These are phyloP conservation scores for Entomortierella chlamydospora DNA, from an alignment of 192 early-diverging fungal species.

Conservation along the genomic window DNA sequence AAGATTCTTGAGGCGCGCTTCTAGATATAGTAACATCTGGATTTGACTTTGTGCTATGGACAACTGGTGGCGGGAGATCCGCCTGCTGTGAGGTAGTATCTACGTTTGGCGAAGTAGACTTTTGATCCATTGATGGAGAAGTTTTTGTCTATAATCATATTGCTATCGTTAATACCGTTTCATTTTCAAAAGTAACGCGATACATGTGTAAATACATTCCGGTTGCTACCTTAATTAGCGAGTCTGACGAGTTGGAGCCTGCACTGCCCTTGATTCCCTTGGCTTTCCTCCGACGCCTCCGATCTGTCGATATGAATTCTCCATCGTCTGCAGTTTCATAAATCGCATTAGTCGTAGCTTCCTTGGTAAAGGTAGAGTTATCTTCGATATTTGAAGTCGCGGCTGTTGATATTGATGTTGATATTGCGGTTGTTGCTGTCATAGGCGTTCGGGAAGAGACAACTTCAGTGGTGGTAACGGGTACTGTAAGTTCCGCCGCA, in stretches of 20 bases:
- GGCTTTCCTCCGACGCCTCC: slow-evolving; percentile 34
- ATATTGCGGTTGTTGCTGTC: background rate
- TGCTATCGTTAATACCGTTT: too few species aligned
- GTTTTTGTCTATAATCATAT: background rate
- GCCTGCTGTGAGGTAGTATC: background rate
- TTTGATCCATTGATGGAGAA: background rate
- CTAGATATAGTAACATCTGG: background rate
- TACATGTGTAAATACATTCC: too few species aligned
- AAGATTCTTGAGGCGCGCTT: too few species aligned
- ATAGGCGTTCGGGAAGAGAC: background rate
- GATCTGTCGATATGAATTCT: slow-evolving; percentile 44
- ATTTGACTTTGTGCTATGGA: background rate
- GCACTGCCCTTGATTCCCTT: slow-evolving; percentile 5
- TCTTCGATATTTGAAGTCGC: background rate
- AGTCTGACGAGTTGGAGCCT: slow-evolving; percentile 22
- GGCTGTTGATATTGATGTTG: background rate
- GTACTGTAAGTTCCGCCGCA: background rate
- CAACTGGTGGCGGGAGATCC: background rate
- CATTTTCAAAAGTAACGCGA: too few species aligned
- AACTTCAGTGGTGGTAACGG: background rate
- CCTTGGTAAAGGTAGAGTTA: background rate
- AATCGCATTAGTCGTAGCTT: background rate
- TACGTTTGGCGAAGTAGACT: background rate
- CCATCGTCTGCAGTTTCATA: slow-evolving; percentile 43
- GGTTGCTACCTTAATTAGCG: slow-evolving; percentile 20